A percentile compares a stretch with the other conserved stretches of the same genome.
phyloP scores from a whole-genome alignment of 2,329 filamentous ascomycete genomes.

The Graphilbum ipis-grandicollis region DNA sequence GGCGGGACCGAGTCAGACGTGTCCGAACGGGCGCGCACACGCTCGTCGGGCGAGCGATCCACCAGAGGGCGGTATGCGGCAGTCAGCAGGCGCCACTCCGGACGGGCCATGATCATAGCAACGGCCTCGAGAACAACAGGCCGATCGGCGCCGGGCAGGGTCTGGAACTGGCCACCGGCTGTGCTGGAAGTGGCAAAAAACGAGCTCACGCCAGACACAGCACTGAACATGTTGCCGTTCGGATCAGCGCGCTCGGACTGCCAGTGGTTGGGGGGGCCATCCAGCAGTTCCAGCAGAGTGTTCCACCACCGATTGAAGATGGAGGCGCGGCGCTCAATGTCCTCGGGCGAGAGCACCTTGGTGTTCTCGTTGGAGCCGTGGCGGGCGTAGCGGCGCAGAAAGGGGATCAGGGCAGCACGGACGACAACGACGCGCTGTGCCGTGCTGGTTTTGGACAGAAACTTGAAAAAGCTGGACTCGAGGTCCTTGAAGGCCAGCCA shows the following conservation, averaged over 20 bases:
- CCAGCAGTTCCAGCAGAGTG: slow-evolving; percentile 63
- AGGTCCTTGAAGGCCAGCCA: slow-evolving; percentile 38
- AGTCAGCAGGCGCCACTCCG: slow-evolving; percentile 68
- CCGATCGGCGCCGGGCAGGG: slow-evolving; percentile 69
- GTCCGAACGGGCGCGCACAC: slow-evolving; percentile 24
- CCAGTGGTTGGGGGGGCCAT: slow-evolving; percentile 36
- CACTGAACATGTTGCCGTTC: slow-evolving; percentile 4
- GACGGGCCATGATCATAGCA: slow-evolving; percentile 68
- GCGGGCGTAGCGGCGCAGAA: slow-evolving; percentile 51
- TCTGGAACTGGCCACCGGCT: slow-evolving; percentile 38
- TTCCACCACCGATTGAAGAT: slow-evolving; percentile 89
- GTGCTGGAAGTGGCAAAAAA: slow-evolving; percentile 9
- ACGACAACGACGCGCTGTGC: slow-evolving; percentile 61
- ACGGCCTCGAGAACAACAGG: slow-evolving; percentile 65
- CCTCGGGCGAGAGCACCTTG: slow-evolving; percentile 47
- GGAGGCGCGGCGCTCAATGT: slow-evolving; percentile 61
- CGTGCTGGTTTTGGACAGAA: slow-evolving; percentile 51
- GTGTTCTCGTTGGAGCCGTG: slow-evolving; percentile 46
- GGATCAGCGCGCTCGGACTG: slow-evolving; percentile 3
- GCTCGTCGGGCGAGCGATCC: slow-evolving; percentile 33
- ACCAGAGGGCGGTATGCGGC: slow-evolving; percentile 46
- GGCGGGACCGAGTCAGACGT: slow-evolving; percentile 46
- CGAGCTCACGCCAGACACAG: not conserved
- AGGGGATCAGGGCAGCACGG: slow-evolving; percentile 55
- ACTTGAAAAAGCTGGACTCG: slow-evolving; percentile 32